Evolutionary conservation across 2,329 filamentous ascomycete genomes (phyloP), one percentile per base, ranked within the genome.

Genomic region (Gaeumannomyces sp.): DNA sequence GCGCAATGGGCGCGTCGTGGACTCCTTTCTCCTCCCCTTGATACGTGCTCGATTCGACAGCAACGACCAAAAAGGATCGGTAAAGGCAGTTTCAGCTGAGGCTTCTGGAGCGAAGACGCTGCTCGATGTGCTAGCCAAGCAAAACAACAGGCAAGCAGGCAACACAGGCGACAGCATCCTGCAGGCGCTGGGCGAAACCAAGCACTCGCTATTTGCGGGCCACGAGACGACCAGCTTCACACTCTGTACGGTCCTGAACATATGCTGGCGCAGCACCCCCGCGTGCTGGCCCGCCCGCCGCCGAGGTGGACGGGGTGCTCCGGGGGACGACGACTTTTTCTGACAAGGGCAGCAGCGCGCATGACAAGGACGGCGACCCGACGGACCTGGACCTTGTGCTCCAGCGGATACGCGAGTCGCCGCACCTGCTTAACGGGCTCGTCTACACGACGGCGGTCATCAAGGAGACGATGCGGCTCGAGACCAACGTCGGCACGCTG

Each of bases 61-160:
- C 33, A 19, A 25, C 14, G 61, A 35, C 45, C 6, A 53, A 19
- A 11, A 11, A 4, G 45, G 14, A 19, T 38, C 35, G 10, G 11
- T 3, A 19, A 0, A 10, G 53, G 31, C 2, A 28, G n/a, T n/a
- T n/a, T 38, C 14, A 5, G n/a, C 65, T 68, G 13, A 14, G 3
- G 27, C 4, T 10, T 22, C 67, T 67, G 60, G 22, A 68, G 64
- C 4, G 65, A 67, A 19, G 72, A 75, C 59, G 74, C 73, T 10
- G 70, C 75, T 33, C 68, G 73, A 29, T 11, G 61, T 56, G 22
- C 22, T 63, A 22, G 71, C 70, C 35, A 70, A 74, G 38, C 73
- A 71, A 0, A 64, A 72, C 58, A 70, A 70, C 31, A 66, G 69
- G 45, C 72, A 71, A 58, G 35, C 71, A 62, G 65, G 45, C 19